Base-by-base conservation (phyloP, 176 grass and related monocot genomes). In the Ampelocalamus luodianensis region DNA sequence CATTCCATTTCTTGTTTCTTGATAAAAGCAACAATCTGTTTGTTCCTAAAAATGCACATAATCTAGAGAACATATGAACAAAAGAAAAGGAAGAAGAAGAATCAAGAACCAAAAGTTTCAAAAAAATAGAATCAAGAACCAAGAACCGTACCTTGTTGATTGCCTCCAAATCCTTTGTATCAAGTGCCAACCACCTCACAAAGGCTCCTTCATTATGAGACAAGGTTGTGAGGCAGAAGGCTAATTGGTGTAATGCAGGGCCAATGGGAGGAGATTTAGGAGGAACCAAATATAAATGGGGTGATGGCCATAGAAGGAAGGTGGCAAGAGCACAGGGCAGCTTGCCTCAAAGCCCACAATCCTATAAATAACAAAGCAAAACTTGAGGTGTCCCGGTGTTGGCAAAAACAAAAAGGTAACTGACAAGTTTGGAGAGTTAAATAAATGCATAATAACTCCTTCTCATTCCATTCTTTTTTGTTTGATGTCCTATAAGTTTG, bases 331-430 rank as follows among this genome's bases (percentile, higher is more conserved):
- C 44, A 15, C 34, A 44, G 11, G 49, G 51, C 4, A 58, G 34
- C 37, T 60, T 61, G 74, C 37, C 54, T 61, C 74, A 61, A 50
- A 8, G 36, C 37, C 18, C 23, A 38, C 79, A 27, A 32, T 3
- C 78, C 78, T 87, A 82, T 87, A 87, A 87, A 87, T 87, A 87
- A 87, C 85, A 75, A 76, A 49, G 26, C 37, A 69, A 87, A 81
- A 76, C 78, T 76, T 81, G 60, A 50, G 83, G 63, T 46, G 38
- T 56, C 38, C 60, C 14, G n/a, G 74, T 24, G 38, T 54, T 55
- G 37, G 77, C 46, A 78, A 78, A 67, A 70, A 36, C 42, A 68
- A 67, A 69, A 12, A 9, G 10, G 18, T 70, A 53, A 24, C 51
- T 85, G 64, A 70, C 26, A 78, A 22, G 37, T 78, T 85, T 68